Conservation (phyloP, 164 flowering plant genomes). For the Amborella trichopoda region DNA sequence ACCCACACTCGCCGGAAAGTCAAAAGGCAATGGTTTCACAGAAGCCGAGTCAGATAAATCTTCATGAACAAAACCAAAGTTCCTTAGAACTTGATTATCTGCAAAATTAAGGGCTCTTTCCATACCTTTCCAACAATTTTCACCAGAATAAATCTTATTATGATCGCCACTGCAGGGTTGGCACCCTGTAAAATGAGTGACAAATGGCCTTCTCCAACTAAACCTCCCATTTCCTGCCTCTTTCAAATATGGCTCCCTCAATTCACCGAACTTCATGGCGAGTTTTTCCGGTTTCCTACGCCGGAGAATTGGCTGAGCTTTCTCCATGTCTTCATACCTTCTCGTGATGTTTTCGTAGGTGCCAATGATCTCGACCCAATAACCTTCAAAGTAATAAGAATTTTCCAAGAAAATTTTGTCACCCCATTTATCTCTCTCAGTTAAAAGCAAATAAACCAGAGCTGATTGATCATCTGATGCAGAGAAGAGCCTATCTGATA, state of each 20-base stretch:
- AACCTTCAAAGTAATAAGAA: slow-evolving; percentile 70
- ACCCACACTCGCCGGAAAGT: slow-evolving; percentile 20
- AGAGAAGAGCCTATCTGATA: slow-evolving; percentile 53
- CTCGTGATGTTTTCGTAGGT: slow-evolving; percentile 27
- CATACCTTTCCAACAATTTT: slow-evolving; percentile 72
- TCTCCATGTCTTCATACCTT: slow-evolving; percentile 40
- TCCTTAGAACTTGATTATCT: slow-evolving; percentile 82
- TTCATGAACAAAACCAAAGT: slow-evolving; percentile 46
- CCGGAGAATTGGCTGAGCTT: slow-evolving; percentile 20
- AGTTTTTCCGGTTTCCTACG: slow-evolving; percentile 75
- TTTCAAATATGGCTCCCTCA: slow-evolving; percentile 35
- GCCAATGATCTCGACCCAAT: slow-evolving; percentile 64
- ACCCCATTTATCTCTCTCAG: slow-evolving; percentile 41
- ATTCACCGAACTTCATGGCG: slow-evolving; percentile 31
- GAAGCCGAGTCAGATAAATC: slow-evolving; percentile 28
- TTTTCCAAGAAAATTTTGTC: slow-evolving; percentile 59
- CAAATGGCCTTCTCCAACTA: slow-evolving; percentile 62
- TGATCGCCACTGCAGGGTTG: slow-evolving; percentile 91
- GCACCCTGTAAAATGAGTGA: slow-evolving; percentile 94
- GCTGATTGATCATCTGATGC: slow-evolving; percentile 89
- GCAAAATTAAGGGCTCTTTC: slow-evolving; percentile 61
- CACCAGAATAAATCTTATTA: slow-evolving; percentile 48
- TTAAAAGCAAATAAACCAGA: slow-evolving; percentile 46
- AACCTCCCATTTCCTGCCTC: slow-evolving; percentile 31
- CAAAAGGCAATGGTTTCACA: slow-evolving; percentile 42